phyloP scores from a whole-genome alignment of 768 basidiomycete species.

The Chlorophyllum brunneum region DNA sequence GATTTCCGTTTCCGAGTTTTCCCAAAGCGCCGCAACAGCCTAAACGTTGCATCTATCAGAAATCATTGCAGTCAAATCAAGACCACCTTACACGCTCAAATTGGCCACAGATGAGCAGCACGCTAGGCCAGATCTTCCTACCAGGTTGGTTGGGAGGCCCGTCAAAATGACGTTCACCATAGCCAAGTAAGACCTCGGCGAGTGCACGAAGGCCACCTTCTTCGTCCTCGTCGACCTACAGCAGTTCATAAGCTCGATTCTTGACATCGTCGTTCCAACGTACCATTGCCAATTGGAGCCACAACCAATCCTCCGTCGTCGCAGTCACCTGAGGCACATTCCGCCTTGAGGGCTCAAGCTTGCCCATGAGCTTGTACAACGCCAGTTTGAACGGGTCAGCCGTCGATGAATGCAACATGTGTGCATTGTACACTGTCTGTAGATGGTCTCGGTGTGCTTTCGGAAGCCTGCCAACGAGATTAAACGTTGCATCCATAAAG shows the following conservation, averaged over 20 bases:
- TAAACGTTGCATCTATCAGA: slow-evolving; percentile 22
- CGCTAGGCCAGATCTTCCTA: slow-evolving; percentile 73
- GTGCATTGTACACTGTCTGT: slow-evolving; percentile 75
- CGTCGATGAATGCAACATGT: slow-evolving; percentile 84
- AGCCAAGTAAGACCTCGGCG: slow-evolving; percentile 70
- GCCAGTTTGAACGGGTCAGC: slow-evolving; percentile 96
- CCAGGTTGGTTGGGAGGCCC: slow-evolving; percentile 56
- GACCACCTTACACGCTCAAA: slow-evolving; percentile 75
- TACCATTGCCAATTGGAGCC: slow-evolving; percentile 92
- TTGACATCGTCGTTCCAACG: slow-evolving; percentile 6
- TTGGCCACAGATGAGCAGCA: slow-evolving; percentile 88
- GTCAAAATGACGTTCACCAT: slow-evolving; percentile 83
- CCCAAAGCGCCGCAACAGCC: slow-evolving; percentile 90
- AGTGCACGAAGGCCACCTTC: slow-evolving; percentile 70
- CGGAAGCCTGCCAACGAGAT: slow-evolving; percentile 44
- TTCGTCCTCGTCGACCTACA: slow-evolving; percentile 77
- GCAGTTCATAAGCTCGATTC: not conserved
- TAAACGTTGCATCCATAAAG: not conserved
- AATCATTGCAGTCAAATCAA: not conserved
- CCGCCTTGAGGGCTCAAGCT: slow-evolving; percentile 77
- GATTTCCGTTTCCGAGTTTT: slow-evolving; percentile 80
- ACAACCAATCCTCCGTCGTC: slow-evolving; percentile 97
- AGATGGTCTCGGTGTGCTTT: slow-evolving; percentile 78
- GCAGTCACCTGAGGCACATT: slow-evolving; percentile 81
- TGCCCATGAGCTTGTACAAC: slow-evolving; percentile 92